These are phyloP conservation scores for Aspergillus pseudonomiae DNA, from an alignment of 2,329 filamentous ascomycete genomes.

Conservation along the genomic window DNA sequence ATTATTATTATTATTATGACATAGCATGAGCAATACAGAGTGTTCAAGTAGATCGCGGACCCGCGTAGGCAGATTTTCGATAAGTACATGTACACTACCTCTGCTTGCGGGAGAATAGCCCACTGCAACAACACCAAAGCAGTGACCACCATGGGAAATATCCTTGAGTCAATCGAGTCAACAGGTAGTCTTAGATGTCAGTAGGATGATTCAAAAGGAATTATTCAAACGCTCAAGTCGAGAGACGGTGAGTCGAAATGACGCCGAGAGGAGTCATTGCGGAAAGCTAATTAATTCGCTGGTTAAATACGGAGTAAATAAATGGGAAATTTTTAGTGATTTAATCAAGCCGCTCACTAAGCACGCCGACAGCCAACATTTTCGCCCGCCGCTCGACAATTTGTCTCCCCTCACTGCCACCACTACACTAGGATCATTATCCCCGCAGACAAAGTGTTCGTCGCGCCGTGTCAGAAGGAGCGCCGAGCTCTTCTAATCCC, in stretches of 20 bases:
- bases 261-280: neutral
- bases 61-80: neutral
- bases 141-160: neutral
- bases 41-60: neutral
- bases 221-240: neutral
- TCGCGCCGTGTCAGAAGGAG: slow-evolving; percentile 13
- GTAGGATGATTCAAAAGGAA: neutral
- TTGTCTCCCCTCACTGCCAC: slow-evolving; percentile 14
- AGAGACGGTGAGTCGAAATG: neutral
- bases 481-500: slow-evolving; percentile 13
- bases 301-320: neutral
- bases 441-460: slow-evolving; percentile 7
- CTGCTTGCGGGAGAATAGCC: neutral
- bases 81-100: neutral
- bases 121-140: neutral
- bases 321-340: neutral
- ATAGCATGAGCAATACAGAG: slow-evolving; percentile 7
- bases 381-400: slow-evolving; percentile 21
- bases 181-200: neutral
- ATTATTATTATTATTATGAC: neutral
- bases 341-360: slow-evolving; percentile 23
- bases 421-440: slow-evolving; percentile 11
- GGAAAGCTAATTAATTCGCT: neutral
- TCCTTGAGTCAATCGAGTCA: neutral
- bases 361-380: slow-evolving; percentile 21